Evolutionary conservation across 2,329 filamentous ascomycete genomes (phyloP), one percentile per base, ranked within the genome.

Genomic region (Trichoderma semiorbis): DNA sequence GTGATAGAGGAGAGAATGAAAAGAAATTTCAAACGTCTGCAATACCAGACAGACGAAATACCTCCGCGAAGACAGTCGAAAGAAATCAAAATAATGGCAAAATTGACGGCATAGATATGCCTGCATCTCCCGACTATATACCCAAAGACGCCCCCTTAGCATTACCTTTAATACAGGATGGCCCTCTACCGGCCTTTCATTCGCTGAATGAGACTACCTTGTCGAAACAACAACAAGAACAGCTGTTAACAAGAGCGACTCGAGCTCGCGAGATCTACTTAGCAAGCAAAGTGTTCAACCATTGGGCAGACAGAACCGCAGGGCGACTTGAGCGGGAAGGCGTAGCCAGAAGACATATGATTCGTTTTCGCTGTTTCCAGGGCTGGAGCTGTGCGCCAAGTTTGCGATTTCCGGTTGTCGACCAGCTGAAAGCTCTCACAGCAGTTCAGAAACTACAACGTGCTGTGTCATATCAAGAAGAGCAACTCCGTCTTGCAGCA

Each of bases 271-370:
- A 92, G 77, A 81, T 92, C 12, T 91, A 89, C 75, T 83, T 93
- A 7, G 81, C 80, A 12, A 81, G 78, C 74, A 82, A 78, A 73
- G 76, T 78, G 21, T 81, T 79, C 72, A 82, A 79, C 71, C 80
- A 81, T 74, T 97, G 93, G 93, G 87, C 88, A 12, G 86, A 87
- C 69, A 84, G 87, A 65, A 87, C 92, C 12, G 86, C 85, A 7
- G 89, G 92, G 16, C 89, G 93, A 76, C 84, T 90, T 18, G 86
- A 89, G 73, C 87, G 89, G 53, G 93, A 92, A 5, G 88, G 87
- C 5, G 85, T 89, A 55, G 93, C 92, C 24, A 87, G 92, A 73
- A 85, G 89, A 73, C 92, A 93, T 78, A 89, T 95, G 72, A 82
- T 96, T 69, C 86, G 91, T 70, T 89, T 83, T 72, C 82, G 83